Conservation (phyloP, 2,329 filamentous ascomycete genomes). For the Beauveria rudraprayagi region DNA sequence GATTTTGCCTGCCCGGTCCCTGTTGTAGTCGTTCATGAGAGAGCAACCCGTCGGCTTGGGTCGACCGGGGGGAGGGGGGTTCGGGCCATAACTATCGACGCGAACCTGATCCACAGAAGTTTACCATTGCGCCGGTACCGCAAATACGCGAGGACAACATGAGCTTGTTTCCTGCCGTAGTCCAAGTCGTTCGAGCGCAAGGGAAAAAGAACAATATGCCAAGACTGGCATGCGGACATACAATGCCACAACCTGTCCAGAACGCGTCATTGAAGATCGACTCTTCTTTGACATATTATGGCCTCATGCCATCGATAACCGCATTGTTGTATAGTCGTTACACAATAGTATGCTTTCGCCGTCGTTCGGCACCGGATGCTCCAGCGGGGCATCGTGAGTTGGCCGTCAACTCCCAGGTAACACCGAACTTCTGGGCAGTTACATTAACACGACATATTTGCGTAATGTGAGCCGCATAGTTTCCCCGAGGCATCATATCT, state of each 20-base stretch:
- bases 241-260: neutral
- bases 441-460: neutral
- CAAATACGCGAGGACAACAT: neutral
- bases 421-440: neutral
- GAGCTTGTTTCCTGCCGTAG: neutral
- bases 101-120: neutral
- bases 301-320: neutral
- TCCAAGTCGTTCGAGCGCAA: neutral
- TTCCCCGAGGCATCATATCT: constrained; percentile 2
- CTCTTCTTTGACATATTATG: too few species aligned
- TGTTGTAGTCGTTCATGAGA: neutral
- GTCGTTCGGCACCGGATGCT: too few species aligned
- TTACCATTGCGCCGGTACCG: neutral
- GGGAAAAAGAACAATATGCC: neutral
- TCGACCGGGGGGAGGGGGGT: neutral
- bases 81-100: neutral
- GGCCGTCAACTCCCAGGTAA: neutral
- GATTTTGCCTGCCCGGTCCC: neutral
- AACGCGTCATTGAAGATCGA: neutral
- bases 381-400: neutral
- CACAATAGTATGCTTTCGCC: neutral
- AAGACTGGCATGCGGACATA: neutral
- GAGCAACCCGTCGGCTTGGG: constrained; percentile 7
- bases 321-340: neutral
- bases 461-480: neutral